Evolutionary conservation across 306 rosid species (phyloP).

Genomic region (Medicago lupulina): DNA sequence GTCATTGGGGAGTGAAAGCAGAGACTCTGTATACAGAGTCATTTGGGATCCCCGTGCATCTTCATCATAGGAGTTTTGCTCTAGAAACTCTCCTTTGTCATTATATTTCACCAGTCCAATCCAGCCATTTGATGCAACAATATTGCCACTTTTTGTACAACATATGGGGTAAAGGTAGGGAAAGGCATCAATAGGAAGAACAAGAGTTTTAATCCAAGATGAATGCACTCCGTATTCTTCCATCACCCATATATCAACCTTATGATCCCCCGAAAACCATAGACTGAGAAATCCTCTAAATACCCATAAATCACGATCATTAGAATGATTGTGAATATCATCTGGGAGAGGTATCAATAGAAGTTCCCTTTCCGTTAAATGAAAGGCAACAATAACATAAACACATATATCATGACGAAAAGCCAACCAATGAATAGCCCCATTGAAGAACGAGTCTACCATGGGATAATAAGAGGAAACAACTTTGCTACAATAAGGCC

Average conservation of each 20-base stretch:
- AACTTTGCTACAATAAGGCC: neutral
- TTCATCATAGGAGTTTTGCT: neutral
- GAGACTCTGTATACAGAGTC: neutral
- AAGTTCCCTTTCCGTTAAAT: conserved; percentile 4
- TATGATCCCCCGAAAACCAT: neutral
- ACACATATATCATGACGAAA: neutral
- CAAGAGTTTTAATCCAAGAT: conserved; percentile 40
- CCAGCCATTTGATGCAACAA: neutral
- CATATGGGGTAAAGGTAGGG: neutral
- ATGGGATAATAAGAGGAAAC: neutral
- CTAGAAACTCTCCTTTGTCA: neutral
- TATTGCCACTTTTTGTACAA: neutral
- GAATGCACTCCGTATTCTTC: conserved; percentile 33
- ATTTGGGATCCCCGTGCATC: neutral
- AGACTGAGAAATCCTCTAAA: conserved; percentile 21
- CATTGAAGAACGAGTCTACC: neutral
- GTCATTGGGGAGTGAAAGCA: neutral
- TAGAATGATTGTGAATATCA: neutral
- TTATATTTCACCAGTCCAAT: neutral
- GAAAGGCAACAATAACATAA: conserved; percentile 26
- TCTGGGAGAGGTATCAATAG: neutral
- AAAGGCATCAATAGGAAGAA: neutral
- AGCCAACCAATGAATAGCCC: conserved; percentile 27
- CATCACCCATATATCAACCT: conserved; percentile 3
- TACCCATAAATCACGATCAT: neutral